Evolutionary conservation across 2,329 filamentous ascomycete genomes (phyloP).

Genomic region (Fusarium phyllophilum): DNA sequence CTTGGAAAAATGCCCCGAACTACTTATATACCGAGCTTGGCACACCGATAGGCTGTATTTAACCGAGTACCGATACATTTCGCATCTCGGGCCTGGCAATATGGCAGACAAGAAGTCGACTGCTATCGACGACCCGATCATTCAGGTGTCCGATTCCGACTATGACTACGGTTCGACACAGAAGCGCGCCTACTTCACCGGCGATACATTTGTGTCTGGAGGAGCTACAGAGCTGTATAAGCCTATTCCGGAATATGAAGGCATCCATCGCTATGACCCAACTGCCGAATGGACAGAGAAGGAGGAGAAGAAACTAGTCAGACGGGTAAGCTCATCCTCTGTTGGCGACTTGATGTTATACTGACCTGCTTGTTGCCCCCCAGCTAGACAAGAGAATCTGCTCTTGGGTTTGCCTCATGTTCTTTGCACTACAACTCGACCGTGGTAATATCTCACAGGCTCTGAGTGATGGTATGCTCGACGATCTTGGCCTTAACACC

Average conservation of each 20-base stretch:
- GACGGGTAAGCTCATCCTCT: constrained; percentile 52
- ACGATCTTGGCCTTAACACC: constrained; percentile 55
- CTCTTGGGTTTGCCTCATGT: constrained; percentile 53
- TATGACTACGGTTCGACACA: not conserved
- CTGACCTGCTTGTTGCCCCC: not conserved
- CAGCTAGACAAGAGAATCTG: constrained; percentile 49
- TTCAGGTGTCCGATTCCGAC: not conserved
- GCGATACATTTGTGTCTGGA: not conserved
- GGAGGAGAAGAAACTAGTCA: constrained; percentile 65
- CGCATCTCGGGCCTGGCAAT: not conserved
- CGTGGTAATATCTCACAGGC: constrained; percentile 60
- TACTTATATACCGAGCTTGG: not conserved
- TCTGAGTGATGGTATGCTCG: constrained; percentile 58
- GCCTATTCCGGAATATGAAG: constrained; percentile 67
- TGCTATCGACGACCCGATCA: not conserved
- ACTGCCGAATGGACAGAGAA: constrained; percentile 63
- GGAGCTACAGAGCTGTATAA: constrained; percentile 49
- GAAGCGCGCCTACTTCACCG: not conserved
- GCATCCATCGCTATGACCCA: constrained; percentile 68
- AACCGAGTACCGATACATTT: not conserved
- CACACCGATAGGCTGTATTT: not conserved
- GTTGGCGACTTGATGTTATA: not conserved
- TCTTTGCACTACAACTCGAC: constrained; percentile 59
- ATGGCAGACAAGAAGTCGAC: not conserved
- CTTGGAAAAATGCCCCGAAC: not conserved